Conservation (phyloP, 768 basidiomycete genomes). For the Gelatoporia subvermispora region DNA sequence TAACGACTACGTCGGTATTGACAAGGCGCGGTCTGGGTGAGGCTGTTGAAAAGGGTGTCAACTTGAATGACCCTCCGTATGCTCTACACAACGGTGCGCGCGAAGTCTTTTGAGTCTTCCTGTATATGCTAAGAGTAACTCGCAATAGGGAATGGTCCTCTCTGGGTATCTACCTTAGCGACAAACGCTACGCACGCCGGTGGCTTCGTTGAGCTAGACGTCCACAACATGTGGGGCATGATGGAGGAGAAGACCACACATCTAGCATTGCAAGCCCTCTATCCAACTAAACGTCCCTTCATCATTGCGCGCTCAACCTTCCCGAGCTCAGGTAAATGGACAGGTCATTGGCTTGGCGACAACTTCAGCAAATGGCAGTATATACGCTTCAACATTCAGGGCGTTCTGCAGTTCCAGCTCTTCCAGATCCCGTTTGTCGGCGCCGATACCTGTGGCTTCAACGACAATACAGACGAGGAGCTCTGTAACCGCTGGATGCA, state of each 20-base stretch:
- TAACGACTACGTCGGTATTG: slow-evolving; percentile 16
- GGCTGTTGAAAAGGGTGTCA: slow-evolving; percentile 38
- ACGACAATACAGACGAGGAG: slow-evolving; percentile 71
- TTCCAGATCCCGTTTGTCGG: slow-evolving; percentile 84
- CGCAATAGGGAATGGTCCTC: slow-evolving; percentile 39
- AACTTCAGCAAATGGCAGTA: slow-evolving; percentile 74
- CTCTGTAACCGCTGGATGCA: slow-evolving; percentile 85
- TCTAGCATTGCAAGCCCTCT: slow-evolving; percentile 47
- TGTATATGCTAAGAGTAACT: neutral
- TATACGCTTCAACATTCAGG: slow-evolving; percentile 65
- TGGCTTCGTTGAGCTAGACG: slow-evolving; percentile 59
- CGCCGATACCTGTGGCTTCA: slow-evolving; percentile 70
- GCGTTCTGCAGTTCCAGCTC: slow-evolving; percentile 78
- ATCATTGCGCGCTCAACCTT: slow-evolving; percentile 70
- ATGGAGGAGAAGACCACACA: slow-evolving; percentile 68
- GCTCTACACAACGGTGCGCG: slow-evolving; percentile 63
- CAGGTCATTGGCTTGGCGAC: slow-evolving; percentile 77
- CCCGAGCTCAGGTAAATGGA: slow-evolving; percentile 64
- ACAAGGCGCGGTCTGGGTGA: slow-evolving; percentile 46
- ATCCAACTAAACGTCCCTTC: slow-evolving; percentile 61
- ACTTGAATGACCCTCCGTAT: slow-evolving; percentile 59
- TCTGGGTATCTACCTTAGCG: slow-evolving; percentile 51
- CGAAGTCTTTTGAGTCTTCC: neutral
- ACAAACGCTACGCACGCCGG: slow-evolving; percentile 66
- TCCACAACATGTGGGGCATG: slow-evolving; percentile 69